These are phyloP conservation scores for Cutaneotrichosporon sp. DNA, from an alignment of 1,284 basidiomycete genomes.

Conservation along the genomic window DNA sequence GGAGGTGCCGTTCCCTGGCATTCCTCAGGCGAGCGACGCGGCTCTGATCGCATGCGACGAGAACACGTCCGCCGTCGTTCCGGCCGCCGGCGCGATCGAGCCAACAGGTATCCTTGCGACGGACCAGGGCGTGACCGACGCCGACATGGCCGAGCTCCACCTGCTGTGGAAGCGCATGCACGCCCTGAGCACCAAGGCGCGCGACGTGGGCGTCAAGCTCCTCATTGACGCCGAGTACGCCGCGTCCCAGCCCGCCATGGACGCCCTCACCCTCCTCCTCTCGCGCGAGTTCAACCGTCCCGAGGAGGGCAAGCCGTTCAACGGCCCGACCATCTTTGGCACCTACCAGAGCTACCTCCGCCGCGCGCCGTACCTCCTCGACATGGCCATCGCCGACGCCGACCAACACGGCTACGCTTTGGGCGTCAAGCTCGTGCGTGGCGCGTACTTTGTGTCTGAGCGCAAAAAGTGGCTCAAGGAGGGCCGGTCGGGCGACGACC, in stretches of 20 bases:
- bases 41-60: constrained; percentile 27
- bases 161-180: constrained; percentile 59
- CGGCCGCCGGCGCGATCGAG: constrained; percentile 25
- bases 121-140: constrained; percentile 38
- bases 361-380: constrained; percentile 58
- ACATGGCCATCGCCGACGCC: constrained; percentile 64
- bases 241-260: constrained; percentile 77
- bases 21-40: constrained; percentile 45
- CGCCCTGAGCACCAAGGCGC: constrained; percentile 58
- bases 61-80: constrained; percentile 3
- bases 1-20: constrained; percentile 61
- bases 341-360: constrained; percentile 82
- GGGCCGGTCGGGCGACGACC: constrained; percentile 40
- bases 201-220: constrained; percentile 52
- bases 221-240: constrained; percentile 75
- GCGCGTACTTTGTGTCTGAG: constrained; percentile 85
- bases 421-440: constrained; percentile 90
- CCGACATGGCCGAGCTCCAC: constrained; percentile 58
- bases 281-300: constrained; percentile 68
- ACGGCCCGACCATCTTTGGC: constrained; percentile 48
- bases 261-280: constrained; percentile 67
- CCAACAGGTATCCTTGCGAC: constrained; percentile 27
- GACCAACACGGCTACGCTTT: constrained; percentile 66
- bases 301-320: constrained; percentile 17
- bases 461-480: constrained; percentile 41